These are phyloP conservation scores for Hypocreales sp. DNA, from an alignment of 2,329 filamentous ascomycete species.

Conservation along the genomic window DNA sequence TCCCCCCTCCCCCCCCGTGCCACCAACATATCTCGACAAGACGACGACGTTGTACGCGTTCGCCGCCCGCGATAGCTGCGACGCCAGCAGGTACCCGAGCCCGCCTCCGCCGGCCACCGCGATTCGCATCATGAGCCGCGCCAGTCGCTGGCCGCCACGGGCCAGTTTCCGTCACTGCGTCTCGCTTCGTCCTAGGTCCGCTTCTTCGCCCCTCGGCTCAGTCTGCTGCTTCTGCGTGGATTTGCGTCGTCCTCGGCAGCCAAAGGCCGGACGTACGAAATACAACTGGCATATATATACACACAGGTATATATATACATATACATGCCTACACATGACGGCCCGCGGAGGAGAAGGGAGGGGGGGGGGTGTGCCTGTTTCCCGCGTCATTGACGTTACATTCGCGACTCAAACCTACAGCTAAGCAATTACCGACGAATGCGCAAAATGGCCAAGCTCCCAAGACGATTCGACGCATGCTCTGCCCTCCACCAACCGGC, in stretches of 20 bases:
- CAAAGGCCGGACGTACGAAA: no score
- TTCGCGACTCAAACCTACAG: slow-evolving; percentile 6
- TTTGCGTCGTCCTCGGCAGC: not conserved
- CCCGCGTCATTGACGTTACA: slow-evolving; percentile 11
- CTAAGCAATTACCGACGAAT: slow-evolving; percentile 6
- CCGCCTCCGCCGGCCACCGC: slow-evolving; percentile 30
- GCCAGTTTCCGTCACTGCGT: slow-evolving; percentile 2
- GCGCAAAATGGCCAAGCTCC: slow-evolving; percentile 3
- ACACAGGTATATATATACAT: slow-evolving; percentile 1
- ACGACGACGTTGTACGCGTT: slow-evolving; percentile 55
- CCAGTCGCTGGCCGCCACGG: slow-evolving; percentile 5
- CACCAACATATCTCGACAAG: slow-evolving; percentile 38
- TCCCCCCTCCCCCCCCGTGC: no score
- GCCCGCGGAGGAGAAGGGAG: slow-evolving; percentile 1
- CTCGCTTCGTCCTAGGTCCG: slow-evolving; percentile 1
- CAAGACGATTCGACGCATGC: slow-evolving; percentile 4
- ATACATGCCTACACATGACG: not conserved
- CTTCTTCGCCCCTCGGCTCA: not conserved
- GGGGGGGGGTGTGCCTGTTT: slow-evolving; percentile 4
- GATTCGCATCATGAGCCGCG: slow-evolving; percentile 28
- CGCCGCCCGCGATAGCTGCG: slow-evolving; percentile 37
- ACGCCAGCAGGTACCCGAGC: slow-evolving; percentile 27
- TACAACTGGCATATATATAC: slow-evolving; percentile 5
- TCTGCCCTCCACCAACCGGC: slow-evolving; percentile 2
- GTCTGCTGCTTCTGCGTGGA: not conserved